These are phyloP conservation scores for Cladosporium oxysporum DNA, from an alignment of 2,329 filamentous ascomycete species.

Conservation along the genomic window DNA sequence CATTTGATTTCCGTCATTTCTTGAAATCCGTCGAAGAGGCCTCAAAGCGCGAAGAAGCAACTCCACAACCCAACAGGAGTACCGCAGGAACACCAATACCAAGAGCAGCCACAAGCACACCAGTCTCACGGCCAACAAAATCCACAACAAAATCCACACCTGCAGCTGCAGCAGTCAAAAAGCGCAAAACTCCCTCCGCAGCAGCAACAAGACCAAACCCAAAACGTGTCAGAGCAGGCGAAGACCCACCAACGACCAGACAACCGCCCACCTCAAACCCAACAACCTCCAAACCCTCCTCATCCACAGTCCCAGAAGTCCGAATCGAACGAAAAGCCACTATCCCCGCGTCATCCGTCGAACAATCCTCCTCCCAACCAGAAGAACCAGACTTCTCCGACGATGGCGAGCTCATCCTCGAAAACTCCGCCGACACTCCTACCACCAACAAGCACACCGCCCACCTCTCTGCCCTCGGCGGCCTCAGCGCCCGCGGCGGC, in stretches of 20 bases:
- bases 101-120: constrained; percentile 23
- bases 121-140: constrained; percentile 24
- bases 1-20: constrained; percentile 53
- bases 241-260: constrained; percentile 23
- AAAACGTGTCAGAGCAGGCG: constrained; percentile 33
- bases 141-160: constrained; percentile 23
- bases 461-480: constrained; percentile 30
- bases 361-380: constrained; percentile 25
- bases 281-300: constrained; percentile 20
- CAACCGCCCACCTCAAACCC: constrained; percentile 8
- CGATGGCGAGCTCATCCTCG: constrained; percentile 38
- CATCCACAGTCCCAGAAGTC: constrained; percentile 27
- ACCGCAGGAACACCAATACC: constrained; percentile 26
- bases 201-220: constrained; percentile 21
- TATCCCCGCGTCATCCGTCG: constrained; percentile 16
- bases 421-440: constrained; percentile 33
- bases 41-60: constrained; percentile 31
- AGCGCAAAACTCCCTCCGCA: constrained; percentile 16
- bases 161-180: constrained; percentile 12
- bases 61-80: constrained; percentile 20
- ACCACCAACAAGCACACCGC: constrained; percentile 26
- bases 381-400: constrained; percentile 27
- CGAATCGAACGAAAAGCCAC: constrained; percentile 35
- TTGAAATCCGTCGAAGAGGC: constrained; percentile 31
- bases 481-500: constrained; percentile 29